A percentile compares a stretch with the other conserved stretches of the same genome.
These are phyloP conservation scores for Alternaria sp. DNA, from an alignment of 2,329 filamentous ascomycete species.

Conservation along the genomic window DNA sequence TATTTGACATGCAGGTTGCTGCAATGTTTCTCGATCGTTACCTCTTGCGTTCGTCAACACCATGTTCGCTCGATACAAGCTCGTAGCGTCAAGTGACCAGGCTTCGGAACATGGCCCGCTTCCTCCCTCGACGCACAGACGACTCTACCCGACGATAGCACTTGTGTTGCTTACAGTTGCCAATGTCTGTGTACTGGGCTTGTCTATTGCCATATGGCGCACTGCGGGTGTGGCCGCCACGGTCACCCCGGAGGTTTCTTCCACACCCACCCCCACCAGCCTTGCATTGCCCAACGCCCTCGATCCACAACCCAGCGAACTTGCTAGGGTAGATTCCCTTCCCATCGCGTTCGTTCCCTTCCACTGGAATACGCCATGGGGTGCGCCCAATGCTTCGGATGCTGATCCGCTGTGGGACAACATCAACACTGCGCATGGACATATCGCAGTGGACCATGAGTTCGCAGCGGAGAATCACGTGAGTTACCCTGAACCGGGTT, in stretches of 20 bases:
- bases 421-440: constrained; percentile 37
- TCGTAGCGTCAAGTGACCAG: not conserved
- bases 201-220: constrained; percentile 7
- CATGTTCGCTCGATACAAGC: constrained; percentile 10
- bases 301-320: not conserved
- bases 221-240: not conserved
- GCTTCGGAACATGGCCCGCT: not conserved
- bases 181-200: constrained; percentile 6
- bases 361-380: constrained; percentile 15
- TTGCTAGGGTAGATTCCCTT: constrained; percentile 9
- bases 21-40: not conserved
- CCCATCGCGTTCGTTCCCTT: constrained; percentile 8
- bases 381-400: constrained; percentile 18
- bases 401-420: constrained; percentile 33
- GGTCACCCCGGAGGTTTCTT: not conserved
- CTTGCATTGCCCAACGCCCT: not conserved
- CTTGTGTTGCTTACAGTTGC: constrained; percentile 2
- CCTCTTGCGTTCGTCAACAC: not conserved
- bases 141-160: constrained; percentile 1
- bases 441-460: constrained; percentile 36
- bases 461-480: constrained; percentile 26
- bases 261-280: not conserved
- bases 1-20: constrained; percentile 7
- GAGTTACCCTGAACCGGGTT: constrained; percentile 5
- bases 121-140: not conserved